Base-by-base conservation (phyloP, 2,329 filamentous ascomycete genomes). In the Dactylellina cionopaga region DNA sequence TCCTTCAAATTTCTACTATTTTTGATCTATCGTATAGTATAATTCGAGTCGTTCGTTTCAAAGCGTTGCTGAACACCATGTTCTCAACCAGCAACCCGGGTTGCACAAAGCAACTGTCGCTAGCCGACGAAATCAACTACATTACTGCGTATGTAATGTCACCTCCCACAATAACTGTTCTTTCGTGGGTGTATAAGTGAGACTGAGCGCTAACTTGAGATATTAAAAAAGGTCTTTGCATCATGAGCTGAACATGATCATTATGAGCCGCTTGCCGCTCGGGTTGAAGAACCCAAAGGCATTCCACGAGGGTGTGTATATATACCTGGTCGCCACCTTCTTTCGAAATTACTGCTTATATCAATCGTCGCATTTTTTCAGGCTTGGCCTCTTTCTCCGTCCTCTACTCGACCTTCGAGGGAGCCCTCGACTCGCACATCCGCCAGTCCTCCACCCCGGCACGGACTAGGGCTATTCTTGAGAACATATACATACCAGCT, bases 171-270 rank as follows among this genome's bases (percentile, higher is more conserved):
- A n/a, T n/a, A n/a, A n/a, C n/a, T n/a, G n/a, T n/a, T n/a, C n/a
- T n/a, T n/a, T n/a, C n/a, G n/a, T n/a, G n/a, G n/a, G n/a, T n/a
- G n/a, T n/a, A n/a, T n/a, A n/a, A n/a, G n/a, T n/a, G n/a, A n/a
- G n/a, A n/a, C n/a, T n/a, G n/a, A n/a, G n/a, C n/a, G n/a, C n/a
- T n/a, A n/a, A n/a, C n/a, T n/a, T n/a, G n/a, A n/a, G n/a, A n/a
- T n/a, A n/a, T n/a, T n/a, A n/a, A n/a, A n/a, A n/a, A 24, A 71
- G 66, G 33, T 64, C 66, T 22, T 55, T 71, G 37, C 66, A 71
- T 41, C 66, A 71, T 71, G 66, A 71, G 27, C 52, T 71, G 17
- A 71, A 71, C 37, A 71, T 71, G 66, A 71, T 71, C 17, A 71
- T 71, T 59, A 71, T 71, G 66, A 71, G 66, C 51, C 66, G 66